These are phyloP conservation scores for Claviceps spartinae DNA, from an alignment of 2,329 filamentous ascomycete genomes.

Conservation along the genomic window DNA sequence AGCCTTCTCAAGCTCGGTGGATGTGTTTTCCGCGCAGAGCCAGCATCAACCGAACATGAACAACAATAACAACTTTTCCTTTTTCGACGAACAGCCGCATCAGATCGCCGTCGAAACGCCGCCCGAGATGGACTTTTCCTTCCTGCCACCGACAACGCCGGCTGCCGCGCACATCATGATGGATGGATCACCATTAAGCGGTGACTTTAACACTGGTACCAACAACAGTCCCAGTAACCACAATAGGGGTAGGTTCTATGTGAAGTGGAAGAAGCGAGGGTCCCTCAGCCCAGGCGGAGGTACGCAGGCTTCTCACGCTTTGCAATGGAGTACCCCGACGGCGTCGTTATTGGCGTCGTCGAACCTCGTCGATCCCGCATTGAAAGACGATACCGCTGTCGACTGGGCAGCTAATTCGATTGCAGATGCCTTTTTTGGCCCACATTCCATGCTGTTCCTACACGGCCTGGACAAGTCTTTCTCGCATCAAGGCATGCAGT, in stretches of 20 bases:
- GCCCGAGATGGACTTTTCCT: slow-evolving; percentile 3
- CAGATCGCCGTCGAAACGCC: not conserved
- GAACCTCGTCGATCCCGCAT: slow-evolving; percentile 2
- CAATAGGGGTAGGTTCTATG: slow-evolving; percentile 1
- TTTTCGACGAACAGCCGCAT: not conserved
- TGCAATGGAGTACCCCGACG: slow-evolving; percentile 5
- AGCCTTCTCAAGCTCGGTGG: slow-evolving; percentile 4
- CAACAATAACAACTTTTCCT: not conserved
- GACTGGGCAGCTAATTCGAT: slow-evolving; percentile 2
- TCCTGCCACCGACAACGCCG: slow-evolving; percentile 1
- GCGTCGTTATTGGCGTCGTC: slow-evolving; percentile 3
- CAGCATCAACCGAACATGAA: not conserved
- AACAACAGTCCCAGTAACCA: not conserved
- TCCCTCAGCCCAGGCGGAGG: not conserved
- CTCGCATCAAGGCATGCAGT: too few relatives aligned
- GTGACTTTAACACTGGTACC: not conserved
- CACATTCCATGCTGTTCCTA: slow-evolving; percentile 1
- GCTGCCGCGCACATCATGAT: not conserved
- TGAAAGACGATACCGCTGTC: slow-evolving; percentile 1
- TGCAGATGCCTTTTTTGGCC: slow-evolving; percentile 1
- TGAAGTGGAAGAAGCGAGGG: not conserved
- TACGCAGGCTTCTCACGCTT: not conserved
- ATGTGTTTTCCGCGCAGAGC: slow-evolving; percentile 5
- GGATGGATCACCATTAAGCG: not conserved
- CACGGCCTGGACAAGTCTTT: not conserved